phyloP scores from a whole-genome alignment of 164 flowering plant species.

The Chimonanthus praecox region DNA sequence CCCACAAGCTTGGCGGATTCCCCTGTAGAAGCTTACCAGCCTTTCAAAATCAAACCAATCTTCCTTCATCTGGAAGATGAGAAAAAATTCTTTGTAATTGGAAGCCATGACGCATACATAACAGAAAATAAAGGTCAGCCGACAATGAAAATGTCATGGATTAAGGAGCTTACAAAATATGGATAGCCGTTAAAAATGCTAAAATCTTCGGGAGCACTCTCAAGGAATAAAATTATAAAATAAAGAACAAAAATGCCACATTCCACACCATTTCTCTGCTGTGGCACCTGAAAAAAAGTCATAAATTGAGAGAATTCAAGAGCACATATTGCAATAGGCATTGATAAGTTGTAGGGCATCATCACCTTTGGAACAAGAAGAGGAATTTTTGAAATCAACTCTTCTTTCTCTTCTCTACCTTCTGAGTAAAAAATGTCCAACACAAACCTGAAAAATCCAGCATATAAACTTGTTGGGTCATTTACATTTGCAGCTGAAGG shows the following conservation, averaged over 20 bases:
- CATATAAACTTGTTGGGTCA: not conserved
- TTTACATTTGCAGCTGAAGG: not conserved
- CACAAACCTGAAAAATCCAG: conserved; percentile 47
- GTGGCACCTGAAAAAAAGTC: conserved; percentile 57
- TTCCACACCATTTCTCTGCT: conserved; percentile 52
- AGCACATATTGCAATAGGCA: not conserved
- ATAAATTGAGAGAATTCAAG: not conserved
- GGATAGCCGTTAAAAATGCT: conserved; percentile 45
- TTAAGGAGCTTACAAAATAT: conserved; percentile 47
- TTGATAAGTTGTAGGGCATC: not conserved
- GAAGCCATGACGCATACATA: not conserved
- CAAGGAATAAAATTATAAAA: conserved; percentile 50
- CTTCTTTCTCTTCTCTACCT: conserved; percentile 28
- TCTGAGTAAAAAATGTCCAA: conserved; percentile 44
- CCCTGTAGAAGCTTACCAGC: conserved; percentile 9
- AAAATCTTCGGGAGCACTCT: conserved; percentile 57
- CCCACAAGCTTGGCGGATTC: conserved; percentile 5
- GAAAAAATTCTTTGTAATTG: not conserved
- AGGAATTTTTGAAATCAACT: conserved; percentile 42
- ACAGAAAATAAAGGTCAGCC: not conserved
- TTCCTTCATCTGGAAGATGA: conserved; percentile 9
- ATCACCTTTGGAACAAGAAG: conserved; percentile 64
- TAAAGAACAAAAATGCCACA: conserved; percentile 73
- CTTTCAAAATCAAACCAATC: conserved; percentile 13
- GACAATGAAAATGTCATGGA: not conserved